phyloP scores from a whole-genome alignment of 306 rosid species.

The Dryas drummondii region DNA sequence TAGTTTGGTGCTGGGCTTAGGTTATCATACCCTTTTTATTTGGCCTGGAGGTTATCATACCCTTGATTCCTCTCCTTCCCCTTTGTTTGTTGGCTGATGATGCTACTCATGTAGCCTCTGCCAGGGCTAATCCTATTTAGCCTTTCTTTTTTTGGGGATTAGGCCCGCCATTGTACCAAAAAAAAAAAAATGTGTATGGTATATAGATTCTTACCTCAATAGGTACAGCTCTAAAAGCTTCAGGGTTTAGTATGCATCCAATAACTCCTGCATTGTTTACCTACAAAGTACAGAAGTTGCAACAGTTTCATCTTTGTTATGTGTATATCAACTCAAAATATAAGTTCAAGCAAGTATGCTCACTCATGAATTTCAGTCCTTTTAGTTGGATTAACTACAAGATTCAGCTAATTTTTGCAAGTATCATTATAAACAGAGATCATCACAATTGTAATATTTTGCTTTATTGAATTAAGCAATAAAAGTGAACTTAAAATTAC shows the following conservation, averaged over 20 bases:
- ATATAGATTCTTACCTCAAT: neutral
- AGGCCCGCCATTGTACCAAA: no score
- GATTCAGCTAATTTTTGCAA: neutral
- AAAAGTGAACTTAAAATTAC: neutral
- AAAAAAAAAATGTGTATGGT: neutral
- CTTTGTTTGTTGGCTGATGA: no score
- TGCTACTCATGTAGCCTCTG: no score
- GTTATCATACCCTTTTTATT: no score
- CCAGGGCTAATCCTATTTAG: no score
- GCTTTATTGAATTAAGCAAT: neutral
- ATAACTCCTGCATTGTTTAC: conserved; percentile 25
- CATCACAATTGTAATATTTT: no score
- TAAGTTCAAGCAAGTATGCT: neutral
- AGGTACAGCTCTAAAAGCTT: neutral
- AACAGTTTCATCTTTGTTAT: neutral
- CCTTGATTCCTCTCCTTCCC: no score
- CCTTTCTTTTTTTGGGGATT: no score
- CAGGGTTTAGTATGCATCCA: neutral
- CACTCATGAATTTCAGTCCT: neutral
- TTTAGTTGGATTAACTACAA: neutral
- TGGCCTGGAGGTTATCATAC: no score
- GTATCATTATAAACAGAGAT: no score
- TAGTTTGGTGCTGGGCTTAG: no score
- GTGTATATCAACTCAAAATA: neutral
- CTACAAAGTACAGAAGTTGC: conserved; percentile 8